Evolutionary conservation across 2,329 filamentous ascomycete species (phyloP), one percentile per base, ranked within the genome.

Genomic region (Lecanicillium sp.): DNA sequence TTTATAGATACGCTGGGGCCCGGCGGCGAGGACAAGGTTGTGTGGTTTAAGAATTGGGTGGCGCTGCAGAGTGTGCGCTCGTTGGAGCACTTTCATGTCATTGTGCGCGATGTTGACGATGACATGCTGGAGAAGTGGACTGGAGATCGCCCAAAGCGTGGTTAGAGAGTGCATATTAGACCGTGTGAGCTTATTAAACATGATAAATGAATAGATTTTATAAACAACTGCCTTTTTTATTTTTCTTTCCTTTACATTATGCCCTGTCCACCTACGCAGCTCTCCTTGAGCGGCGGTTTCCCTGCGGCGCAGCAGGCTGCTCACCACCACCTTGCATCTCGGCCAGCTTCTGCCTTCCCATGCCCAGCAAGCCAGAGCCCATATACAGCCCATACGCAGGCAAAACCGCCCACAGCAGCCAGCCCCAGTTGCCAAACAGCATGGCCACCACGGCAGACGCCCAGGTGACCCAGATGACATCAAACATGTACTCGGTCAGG

Each of bases 401-500:
- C 4, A 79, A 66, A 17, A 70, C 55, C 13, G 62, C 53, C 72
- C 72, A 79, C 10, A 77, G 50, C 15, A 75, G 56, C 74, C 73
- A 79, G 12, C 66, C 85, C 66, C 82, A 82, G 58, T 96, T 88
- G 4, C 92, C 92, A 34, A 90, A 75, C 19, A 94, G 46, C 13
- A 83, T 73, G 12, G 82, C 88, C n/a, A 83, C 60, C 8, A 81
- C 62, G 29, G 87, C 68, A 39, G 81, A 84, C 10, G 77, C 80
- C 81, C 89, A 96, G 0, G 88, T 96, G 66, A 94, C 87, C 77
- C 95, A 97, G 38, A 95, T 69, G 36, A 95, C 77, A 64, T 98
- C 92, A 74, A 94, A 98, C 84, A 97, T 87, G 69, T 94, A 97
- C 65, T 96, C 92, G 10, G 90, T 97, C 68, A 98, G 66, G 4